phyloP scores from a whole-genome alignment of 345 rosid species.

The Dipteronia dyeriana region DNA sequence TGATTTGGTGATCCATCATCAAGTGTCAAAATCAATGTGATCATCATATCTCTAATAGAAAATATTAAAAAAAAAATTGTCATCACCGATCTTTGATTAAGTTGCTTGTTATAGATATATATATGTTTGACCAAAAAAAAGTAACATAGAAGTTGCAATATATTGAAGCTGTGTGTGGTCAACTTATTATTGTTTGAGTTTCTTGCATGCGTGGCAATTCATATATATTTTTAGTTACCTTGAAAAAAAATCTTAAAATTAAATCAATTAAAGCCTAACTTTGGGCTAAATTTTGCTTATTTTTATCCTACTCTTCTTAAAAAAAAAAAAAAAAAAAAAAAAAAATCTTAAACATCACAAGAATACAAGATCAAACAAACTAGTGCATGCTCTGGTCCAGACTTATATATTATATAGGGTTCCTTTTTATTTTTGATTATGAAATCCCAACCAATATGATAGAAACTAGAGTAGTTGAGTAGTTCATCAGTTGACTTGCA shows the following conservation, averaged over 20 bases:
- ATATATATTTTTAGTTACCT: neutral
- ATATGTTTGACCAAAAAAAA: neutral
- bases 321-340: too few relatives aligned
- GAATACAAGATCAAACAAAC: neutral
- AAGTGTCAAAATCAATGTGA: neutral
- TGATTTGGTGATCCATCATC: neutral
- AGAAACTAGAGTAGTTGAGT: neutral
- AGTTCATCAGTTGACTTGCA: neutral
- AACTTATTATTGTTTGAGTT: neutral
- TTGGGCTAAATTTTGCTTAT: neutral
- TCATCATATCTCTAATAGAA: too few relatives aligned
- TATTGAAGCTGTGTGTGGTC: neutral
- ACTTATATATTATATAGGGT: neutral
- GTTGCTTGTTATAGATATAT: too few relatives aligned
- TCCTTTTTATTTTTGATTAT: neutral
- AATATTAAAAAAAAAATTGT: neutral
- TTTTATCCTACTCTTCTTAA: too few relatives aligned
- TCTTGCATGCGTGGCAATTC: neutral
- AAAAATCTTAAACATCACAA: neutral
- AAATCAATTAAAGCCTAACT: neutral
- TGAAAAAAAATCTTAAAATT: neutral
- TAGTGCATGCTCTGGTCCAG: neutral
- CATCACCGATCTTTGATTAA: neutral
- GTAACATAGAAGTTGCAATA: neutral
- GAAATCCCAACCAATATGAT: neutral